Percentiles rank a stretch among this genome's conserved stretches.
Conservation (phyloP, 306 rosid species). For the Glycine latifolia region DNA sequence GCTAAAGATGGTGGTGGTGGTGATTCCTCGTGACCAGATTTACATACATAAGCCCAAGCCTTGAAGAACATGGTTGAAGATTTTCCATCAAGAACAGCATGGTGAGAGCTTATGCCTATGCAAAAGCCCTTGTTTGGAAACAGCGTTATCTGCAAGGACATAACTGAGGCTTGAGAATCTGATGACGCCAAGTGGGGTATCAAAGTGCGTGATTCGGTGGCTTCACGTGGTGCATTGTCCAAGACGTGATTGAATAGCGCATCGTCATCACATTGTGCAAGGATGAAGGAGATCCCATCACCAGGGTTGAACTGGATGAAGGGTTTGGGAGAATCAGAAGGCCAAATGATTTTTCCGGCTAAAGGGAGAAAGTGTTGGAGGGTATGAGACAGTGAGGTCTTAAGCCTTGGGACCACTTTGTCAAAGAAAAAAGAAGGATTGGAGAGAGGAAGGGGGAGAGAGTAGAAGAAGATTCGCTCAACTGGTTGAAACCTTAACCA, state of each 20-base stretch:
- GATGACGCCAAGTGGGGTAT: constrained; percentile 52
- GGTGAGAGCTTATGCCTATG: constrained; percentile 59
- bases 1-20: not conserved
- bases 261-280: constrained; percentile 48
- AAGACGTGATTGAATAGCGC: constrained; percentile 46
- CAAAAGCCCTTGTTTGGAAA: constrained; percentile 58
- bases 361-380: constrained; percentile 63
- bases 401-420: constrained; percentile 56
- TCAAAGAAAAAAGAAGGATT: constrained; percentile 30
- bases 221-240: constrained; percentile 33
- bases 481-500: constrained; percentile 61
- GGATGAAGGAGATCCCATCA: constrained; percentile 53
- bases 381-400: constrained; percentile 60
- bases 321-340: constrained; percentile 52
- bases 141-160: constrained; percentile 60
- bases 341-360: constrained; percentile 62
- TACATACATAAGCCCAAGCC: constrained; percentile 60
- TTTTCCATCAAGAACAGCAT: constrained; percentile 60
- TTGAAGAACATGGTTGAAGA: constrained; percentile 57
- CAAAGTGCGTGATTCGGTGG: constrained; percentile 44
- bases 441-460: constrained; percentile 33
- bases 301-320: constrained; percentile 46
- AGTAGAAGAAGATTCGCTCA: constrained; percentile 60
- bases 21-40: not conserved
- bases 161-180: constrained; percentile 40